phyloP scores from a whole-genome alignment of 345 rosid species.

The Cardiospermum halicacabum region DNA sequence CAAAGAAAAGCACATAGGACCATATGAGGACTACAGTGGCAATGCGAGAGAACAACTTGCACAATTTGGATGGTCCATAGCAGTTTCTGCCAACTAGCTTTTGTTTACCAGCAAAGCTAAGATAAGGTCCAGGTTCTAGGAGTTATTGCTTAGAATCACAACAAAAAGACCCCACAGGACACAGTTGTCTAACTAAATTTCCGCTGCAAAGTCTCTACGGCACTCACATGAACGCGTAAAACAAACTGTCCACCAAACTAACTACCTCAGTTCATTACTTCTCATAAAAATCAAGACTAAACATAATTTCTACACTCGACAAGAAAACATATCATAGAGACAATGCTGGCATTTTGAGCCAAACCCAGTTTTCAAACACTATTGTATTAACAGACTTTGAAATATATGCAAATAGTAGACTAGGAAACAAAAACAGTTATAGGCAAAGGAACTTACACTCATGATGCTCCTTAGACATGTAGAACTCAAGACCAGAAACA shows the following conservation, averaged over 20 bases:
- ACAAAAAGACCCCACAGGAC: neutral
- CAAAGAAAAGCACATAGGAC: neutral
- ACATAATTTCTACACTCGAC: neutral
- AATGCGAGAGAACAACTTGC: slow-evolving; percentile 10
- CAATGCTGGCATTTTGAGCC: neutral
- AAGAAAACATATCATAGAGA: neutral
- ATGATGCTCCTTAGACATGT: slow-evolving; percentile 87
- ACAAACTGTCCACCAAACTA: neutral
- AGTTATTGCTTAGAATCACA: neutral
- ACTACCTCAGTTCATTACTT: neutral
- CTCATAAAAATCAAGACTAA: neutral
- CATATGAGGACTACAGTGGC: neutral
- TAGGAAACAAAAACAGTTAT: neutral
- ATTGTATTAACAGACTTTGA: neutral
- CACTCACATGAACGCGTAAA: neutral
- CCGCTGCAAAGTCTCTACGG: neutral
- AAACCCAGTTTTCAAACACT: neutral
- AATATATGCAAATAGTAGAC: neutral
- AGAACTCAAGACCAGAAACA: slow-evolving; percentile 93
- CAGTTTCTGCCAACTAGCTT: slow-evolving; percentile 6
- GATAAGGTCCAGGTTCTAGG: slow-evolving; percentile 6
- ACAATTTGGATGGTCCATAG: slow-evolving; percentile 22
- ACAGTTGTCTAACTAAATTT: neutral
- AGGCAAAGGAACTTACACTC: slow-evolving; percentile 57
- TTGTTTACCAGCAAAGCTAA: neutral